A percentile compares a stretch with the other conserved stretches of the same genome.
Conservation (phyloP, 306 rosid genomes). For the Malus asiatica region DNA sequence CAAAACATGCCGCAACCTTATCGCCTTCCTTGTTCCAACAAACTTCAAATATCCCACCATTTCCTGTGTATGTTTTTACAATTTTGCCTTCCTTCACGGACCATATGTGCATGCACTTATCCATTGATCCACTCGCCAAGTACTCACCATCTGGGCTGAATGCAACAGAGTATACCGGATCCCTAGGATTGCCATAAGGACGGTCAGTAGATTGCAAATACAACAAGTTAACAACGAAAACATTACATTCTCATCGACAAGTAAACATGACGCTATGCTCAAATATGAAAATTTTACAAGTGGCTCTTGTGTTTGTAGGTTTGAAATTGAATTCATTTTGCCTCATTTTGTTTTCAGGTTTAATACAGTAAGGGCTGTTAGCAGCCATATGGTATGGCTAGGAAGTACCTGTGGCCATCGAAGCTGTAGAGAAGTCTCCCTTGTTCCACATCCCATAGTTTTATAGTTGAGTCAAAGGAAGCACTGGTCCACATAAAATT, state of each 20-base stretch:
- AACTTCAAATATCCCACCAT: conserved; percentile 32
- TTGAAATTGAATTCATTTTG: neutral
- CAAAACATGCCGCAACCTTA: conserved; percentile 28
- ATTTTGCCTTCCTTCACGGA: conserved; percentile 25
- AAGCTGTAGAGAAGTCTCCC: conserved; percentile 48
- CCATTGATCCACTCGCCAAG: conserved; percentile 33
- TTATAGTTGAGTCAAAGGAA: conserved; percentile 53
- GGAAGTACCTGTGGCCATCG: conserved; percentile 49
- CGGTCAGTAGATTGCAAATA: neutral
- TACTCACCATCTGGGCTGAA: conserved; percentile 29
- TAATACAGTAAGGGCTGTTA: too few relatives aligned
- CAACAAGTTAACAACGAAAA: neutral
- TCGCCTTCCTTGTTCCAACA: conserved; percentile 31
- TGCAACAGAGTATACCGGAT: conserved; percentile 39
- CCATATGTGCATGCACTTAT: conserved; percentile 33
- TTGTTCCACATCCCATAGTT: conserved; percentile 58
- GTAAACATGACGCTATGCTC: neutral
- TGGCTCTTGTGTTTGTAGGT: neutral
- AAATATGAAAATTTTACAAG: neutral
- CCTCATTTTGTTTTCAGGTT: neutral
- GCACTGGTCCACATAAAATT: conserved; percentile 35
- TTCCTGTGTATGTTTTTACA: conserved; percentile 19
- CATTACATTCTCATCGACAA: neutral
- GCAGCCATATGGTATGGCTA: too few relatives aligned
- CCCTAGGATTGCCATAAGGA: conserved; percentile 28